Evolutionary conservation across 805 yeast genomes (phyloP).

Genomic region (Cyberlindnera japonica): DNA sequence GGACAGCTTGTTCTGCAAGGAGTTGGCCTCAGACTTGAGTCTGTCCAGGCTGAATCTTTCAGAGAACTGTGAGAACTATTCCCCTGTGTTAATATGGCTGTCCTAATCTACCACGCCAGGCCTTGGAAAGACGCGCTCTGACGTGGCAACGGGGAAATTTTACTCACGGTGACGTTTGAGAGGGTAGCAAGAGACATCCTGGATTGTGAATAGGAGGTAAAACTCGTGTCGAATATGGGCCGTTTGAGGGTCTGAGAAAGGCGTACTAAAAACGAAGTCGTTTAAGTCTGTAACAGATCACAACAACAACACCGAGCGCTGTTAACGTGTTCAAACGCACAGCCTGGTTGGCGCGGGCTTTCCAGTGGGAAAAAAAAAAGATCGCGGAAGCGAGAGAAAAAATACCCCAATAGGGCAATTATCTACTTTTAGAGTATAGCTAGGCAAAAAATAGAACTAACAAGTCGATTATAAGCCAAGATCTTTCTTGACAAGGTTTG

Average conservation of each 20-base stretch:
- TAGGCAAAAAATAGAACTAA: neutral
- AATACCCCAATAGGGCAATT: neutral
- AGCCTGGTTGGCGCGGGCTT: too few relatives aligned
- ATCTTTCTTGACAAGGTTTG: constrained; percentile 79
- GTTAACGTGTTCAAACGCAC: neutral
- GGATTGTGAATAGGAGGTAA: too few relatives aligned
- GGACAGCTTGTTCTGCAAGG: constrained; percentile 61
- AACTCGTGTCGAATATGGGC: too few relatives aligned
- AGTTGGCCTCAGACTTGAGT: constrained; percentile 43
- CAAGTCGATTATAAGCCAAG: constrained; percentile 39
- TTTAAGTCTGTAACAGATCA: too few relatives aligned
- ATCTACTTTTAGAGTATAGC: neutral
- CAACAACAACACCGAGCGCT: too few relatives aligned
- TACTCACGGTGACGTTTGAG: constrained; percentile 39
- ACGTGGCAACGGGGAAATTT: neutral
- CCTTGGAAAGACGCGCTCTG: neutral
- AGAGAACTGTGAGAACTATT: constrained; percentile 38
- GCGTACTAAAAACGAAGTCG: too few relatives aligned
- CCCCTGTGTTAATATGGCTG: constrained; percentile 9
- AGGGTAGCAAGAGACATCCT: constrained; percentile 35
- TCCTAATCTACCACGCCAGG: neutral
- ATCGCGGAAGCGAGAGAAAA: neutral
- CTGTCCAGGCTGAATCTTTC: constrained; percentile 50
- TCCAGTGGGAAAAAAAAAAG: neutral
- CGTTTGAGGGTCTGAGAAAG: neutral